Evolutionary conservation across 805 yeast species (phyloP).

Genomic region (Yarrowia bubula): DNA sequence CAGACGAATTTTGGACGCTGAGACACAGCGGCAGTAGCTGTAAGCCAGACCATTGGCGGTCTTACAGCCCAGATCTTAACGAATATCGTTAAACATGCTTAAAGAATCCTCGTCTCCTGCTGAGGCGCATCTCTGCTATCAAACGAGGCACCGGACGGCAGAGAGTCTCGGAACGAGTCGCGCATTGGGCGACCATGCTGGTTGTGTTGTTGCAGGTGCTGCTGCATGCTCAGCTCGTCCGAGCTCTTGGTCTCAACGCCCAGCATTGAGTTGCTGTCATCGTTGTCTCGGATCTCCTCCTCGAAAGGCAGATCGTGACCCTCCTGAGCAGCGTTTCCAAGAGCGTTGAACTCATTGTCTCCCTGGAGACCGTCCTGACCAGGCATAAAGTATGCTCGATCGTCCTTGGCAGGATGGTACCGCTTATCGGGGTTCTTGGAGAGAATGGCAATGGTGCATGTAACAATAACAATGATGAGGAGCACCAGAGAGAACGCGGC

Average conservation of each 20-base stretch:
- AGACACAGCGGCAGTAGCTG: too few species aligned
- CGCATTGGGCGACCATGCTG: background rate
- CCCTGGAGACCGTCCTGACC: conserved; percentile 33
- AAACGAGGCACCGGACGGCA: conserved; percentile 22
- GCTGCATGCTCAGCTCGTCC: conserved; percentile 10
- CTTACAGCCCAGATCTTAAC: too few species aligned
- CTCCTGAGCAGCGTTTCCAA: conserved; percentile 49
- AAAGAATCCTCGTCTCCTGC: conserved; percentile 19
- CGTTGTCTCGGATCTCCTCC: background rate
- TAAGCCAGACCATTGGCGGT: too few species aligned
- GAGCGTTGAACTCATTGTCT: conserved; percentile 66
- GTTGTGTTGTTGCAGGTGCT: background rate
- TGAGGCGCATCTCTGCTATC: conserved; percentile 7
- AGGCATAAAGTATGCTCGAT: conserved; percentile 81
- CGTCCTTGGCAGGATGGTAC: conserved; percentile 95
- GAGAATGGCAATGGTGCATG: conserved; percentile 79
- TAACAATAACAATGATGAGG: conserved; percentile 79
- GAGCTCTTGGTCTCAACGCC: conserved; percentile 20
- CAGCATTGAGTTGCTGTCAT: conserved; percentile 25
- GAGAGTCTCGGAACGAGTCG: conserved; percentile 14
- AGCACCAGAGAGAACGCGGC: conserved; percentile 84
- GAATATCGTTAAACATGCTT: conserved; percentile 7
- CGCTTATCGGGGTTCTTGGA: conserved; percentile 92
- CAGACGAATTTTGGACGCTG: too few species aligned
- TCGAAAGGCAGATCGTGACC: conserved; percentile 20